Percentiles rank a stretch among this genome's conserved stretches.
phyloP scores from a whole-genome alignment of 164 flowering plant genomes.

The Sedum album region DNA sequence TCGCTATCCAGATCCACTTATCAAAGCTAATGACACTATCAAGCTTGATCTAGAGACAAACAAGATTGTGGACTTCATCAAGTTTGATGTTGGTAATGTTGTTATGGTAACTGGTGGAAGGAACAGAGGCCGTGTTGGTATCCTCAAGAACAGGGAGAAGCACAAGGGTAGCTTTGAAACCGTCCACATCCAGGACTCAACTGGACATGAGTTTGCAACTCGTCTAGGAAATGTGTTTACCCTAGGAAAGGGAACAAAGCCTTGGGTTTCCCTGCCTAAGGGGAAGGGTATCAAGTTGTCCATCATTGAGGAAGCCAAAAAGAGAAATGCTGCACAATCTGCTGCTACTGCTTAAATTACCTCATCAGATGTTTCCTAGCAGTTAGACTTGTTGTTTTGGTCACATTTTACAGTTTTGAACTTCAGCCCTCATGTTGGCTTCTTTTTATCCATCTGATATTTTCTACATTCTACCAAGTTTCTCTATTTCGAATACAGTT shows the following conservation, averaged over 20 bases:
- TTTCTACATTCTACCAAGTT: background rate
- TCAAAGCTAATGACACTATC: background rate
- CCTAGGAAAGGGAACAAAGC: background rate
- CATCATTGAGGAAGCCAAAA: background rate
- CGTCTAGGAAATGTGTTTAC: background rate
- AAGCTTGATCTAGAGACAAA: background rate
- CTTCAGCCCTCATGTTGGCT: background rate
- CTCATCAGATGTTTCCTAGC: background rate
- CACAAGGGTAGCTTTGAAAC: background rate
- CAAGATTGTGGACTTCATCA: background rate
- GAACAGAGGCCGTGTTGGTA: conserved; percentile 19
- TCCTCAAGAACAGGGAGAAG: background rate
- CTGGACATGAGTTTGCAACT: background rate
- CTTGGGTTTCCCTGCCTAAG: background rate
- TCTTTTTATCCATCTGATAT: too few relatives aligned
- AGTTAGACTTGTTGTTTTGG: background rate
- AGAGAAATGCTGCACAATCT: background rate
- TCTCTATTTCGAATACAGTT: too few relatives aligned
- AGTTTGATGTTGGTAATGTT: background rate
- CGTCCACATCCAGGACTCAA: background rate
- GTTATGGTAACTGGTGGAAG: background rate
- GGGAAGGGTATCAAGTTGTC: background rate
- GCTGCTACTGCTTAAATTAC: background rate
- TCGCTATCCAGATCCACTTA: conserved; percentile 18
- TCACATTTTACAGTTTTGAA: background rate